Evolutionary conservation across 2,329 filamentous ascomycete genomes (phyloP).

Genomic region (Colletotrichum sp.): DNA sequence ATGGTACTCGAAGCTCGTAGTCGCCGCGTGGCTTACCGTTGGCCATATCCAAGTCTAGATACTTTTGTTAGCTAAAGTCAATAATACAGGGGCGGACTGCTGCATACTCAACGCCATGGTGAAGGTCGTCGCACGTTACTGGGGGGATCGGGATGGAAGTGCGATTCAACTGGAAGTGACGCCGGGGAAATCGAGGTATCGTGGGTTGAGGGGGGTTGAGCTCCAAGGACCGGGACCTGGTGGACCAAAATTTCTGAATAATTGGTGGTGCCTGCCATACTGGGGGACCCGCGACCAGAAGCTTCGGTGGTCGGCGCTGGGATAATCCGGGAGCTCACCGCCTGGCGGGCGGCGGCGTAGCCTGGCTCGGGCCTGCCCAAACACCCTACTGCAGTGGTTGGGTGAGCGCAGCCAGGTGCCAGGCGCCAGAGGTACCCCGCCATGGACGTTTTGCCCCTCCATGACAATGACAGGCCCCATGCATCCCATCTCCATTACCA

Average conservation of each 20-base stretch:
- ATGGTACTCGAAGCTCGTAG: constrained; percentile 15
- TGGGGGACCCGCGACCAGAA: constrained; percentile 14
- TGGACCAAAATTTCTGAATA: constrained; percentile 27
- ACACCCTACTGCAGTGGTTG: not conserved
- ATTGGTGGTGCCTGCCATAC: constrained; percentile 22
- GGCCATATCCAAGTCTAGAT: constrained; percentile 78
- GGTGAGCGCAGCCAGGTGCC: not conserved
- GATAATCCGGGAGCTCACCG: constrained; percentile 22
- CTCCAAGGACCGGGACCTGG: constrained; percentile 18
- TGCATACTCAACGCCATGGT: constrained; percentile 30
- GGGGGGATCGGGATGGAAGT: not conserved
- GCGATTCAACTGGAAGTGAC: constrained; percentile 13
- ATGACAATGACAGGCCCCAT: constrained; percentile 14
- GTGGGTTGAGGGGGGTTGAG: constrained; percentile 21
- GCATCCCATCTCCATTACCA: constrained; percentile 12
- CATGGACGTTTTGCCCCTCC: constrained; percentile 19
- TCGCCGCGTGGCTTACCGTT: constrained; percentile 65
- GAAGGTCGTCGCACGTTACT: constrained; percentile 19
- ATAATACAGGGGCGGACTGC: not conserved
- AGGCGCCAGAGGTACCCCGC: constrained; percentile 9
- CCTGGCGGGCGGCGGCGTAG: not conserved
- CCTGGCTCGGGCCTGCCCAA: not conserved
- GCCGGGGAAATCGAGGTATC: constrained; percentile 14
- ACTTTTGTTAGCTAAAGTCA: constrained; percentile 37
- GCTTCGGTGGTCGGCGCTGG: constrained; percentile 13